Conservation (phyloP, 495 filamentous ascomycete genomes). For the Penicillium salamii region DNA sequence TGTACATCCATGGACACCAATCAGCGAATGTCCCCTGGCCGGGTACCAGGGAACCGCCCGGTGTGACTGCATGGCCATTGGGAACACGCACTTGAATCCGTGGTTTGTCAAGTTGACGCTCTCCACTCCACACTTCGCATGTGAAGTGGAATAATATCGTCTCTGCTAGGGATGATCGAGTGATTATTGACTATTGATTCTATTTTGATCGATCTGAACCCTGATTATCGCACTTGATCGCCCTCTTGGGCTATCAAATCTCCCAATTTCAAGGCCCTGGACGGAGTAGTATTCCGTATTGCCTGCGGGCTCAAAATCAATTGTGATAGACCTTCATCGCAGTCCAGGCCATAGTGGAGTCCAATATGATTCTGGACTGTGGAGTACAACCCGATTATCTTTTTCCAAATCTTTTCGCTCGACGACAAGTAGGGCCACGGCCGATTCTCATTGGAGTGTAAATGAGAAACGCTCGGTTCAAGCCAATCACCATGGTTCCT, state of each 20-base stretch:
- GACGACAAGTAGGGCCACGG: background rate
- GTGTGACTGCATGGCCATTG: background rate
- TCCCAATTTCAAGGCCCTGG: no score
- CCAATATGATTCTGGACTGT: slow-evolving; percentile 4
- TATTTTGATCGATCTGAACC: no score
- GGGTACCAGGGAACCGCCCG: slow-evolving; percentile 1
- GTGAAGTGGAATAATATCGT: background rate
- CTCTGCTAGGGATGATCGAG: no score
- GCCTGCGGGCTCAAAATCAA: background rate
- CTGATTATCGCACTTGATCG: no score
- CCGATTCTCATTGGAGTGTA: slow-evolving; percentile 2
- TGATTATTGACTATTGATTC: background rate
- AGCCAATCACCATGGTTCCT: slow-evolving; percentile 11
- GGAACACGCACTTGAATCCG: background rate
- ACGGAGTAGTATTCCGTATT: no score
- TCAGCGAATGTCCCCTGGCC: background rate
- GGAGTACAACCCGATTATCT: slow-evolving; percentile 1
- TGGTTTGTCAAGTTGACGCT: background rate
- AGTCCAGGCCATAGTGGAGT: slow-evolving; percentile 9
- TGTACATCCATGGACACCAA: background rate
- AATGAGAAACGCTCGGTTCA: background rate
- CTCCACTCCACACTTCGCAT: background rate
- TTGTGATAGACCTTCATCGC: background rate
- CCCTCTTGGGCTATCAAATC: no score
- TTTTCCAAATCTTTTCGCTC: no score